Conservation (phyloP, 73 alveolate species). For the Stentor coeruleus region DNA sequence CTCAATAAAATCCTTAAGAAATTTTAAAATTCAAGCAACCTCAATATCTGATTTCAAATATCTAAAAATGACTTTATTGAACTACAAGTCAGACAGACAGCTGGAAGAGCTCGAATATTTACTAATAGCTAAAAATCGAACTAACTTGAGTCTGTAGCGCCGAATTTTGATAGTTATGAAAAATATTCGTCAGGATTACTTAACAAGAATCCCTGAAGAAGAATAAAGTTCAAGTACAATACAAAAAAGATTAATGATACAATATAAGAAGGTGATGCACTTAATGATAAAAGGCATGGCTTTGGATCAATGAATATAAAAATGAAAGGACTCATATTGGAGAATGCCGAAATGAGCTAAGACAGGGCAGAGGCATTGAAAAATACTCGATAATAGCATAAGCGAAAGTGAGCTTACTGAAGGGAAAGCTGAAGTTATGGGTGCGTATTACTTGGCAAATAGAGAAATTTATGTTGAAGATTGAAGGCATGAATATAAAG, state of each 20-base stretch:
- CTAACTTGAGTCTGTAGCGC: neutral
- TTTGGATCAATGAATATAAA: conserved; percentile 65
- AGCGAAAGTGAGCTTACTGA: conserved; percentile 73
- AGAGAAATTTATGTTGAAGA: conserved; percentile 65
- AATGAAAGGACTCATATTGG: conserved; percentile 75
- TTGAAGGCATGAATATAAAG: conserved; percentile 52
- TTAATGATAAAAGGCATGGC: conserved; percentile 60
- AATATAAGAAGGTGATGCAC: conserved; percentile 54
- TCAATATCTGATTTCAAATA: too few relatives aligned
- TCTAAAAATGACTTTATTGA: neutral
- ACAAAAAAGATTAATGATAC: conserved; percentile 12
- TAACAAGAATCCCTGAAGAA: neutral
- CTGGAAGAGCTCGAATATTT: conserved; percentile 8
- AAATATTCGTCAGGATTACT: neutral
- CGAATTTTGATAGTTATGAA: conserved; percentile 1
- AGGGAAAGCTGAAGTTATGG: conserved; percentile 77
- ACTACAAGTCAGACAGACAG: neutral
- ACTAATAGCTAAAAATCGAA: neutral
- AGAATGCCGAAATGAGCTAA: conserved; percentile 56
- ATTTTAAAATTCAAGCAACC: neutral
- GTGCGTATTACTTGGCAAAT: conserved; percentile 72
- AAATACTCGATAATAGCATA: conserved; percentile 51
- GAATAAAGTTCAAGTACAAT: neutral
- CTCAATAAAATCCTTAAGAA: neutral
- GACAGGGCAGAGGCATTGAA: conserved; percentile 79